Base-by-base conservation (phyloP, 2,329 filamentous ascomycete genomes). In the Microsporum audouinii region DNA sequence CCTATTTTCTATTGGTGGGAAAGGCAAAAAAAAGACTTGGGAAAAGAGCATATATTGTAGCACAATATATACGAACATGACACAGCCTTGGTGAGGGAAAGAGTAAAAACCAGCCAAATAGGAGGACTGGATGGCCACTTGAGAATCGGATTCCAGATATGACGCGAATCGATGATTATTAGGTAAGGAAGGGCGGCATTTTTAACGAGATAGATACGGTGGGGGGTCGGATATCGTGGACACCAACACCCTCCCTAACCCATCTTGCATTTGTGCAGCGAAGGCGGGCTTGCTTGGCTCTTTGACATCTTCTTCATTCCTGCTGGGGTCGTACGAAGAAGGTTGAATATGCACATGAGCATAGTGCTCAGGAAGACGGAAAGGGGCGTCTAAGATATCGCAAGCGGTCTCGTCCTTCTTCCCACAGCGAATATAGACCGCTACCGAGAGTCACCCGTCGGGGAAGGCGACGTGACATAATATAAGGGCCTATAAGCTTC, bases 61-160 rank as follows among this genome's bases (percentile, higher is more conserved):
- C 29, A 53, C 49, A 53, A 34, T 53, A 53, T 53, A 53, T 53
- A 53, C 49, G 49, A 53, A 53, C 27, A 53, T 53, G 29, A 3
- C 49, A 53, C 49, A 53, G 49, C 12, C 49, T 53, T 10, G 29
- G 27, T 53, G 27, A 17, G 49, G 12, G 49, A 53, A 53, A 53
- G 27, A 8, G 27, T 33, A 53, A 53, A 53, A 33, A 47, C 27
- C 17, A 47, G 49, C 49, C 29, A 33, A 53, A 53, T 8, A 53
- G 49, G 31, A 33, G 31, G n/a, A 29, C 4, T 33, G 14, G 27
- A 53, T 3, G 5, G 49, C 49, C 29, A 53, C 29, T 33, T 27
- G 49, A 53, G 49, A 7, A 33, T 14, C 29, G 29, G 33, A 34
- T 34, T 33, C 14, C 12, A 53, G n/a, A 53, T 6, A 53, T 53